Base-by-base conservation (phyloP, 371 early-diverging fungal species). In the Circinella minor region DNA sequence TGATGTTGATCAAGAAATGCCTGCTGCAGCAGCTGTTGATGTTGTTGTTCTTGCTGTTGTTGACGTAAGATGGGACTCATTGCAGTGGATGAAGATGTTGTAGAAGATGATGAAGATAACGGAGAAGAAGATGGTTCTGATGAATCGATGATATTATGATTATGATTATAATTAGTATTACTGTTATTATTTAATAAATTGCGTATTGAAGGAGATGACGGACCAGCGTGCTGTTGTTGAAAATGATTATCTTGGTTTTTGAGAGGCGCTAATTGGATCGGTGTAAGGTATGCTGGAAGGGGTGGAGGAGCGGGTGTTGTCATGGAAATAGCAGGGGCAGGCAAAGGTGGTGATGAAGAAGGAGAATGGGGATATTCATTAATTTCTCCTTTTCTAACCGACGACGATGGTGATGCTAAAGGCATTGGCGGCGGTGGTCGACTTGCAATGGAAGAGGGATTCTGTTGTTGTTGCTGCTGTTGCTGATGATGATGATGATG, bases 51-150 rank as follows among this genome's bases (percentile, higher is more conserved):
- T 8, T 60, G n/a, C 17, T 60, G 36, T 36, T 13, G 61, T 4
- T 38, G 38, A 36, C 6, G 61, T 15, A 60, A 8, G n/a, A 17
- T 18, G 48, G 46, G 27, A 18, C 34, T 63, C 64, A 46, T 34
- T 20, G 46, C 46, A 43, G 43, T 3, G 6, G 43, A 43, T 43
- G 43, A 43, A 9, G 34, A 48, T 20, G 64, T 5, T 14, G 34
- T 47, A 8, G 38, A 46, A 18, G 34, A 70, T 46, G 43, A 75
- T 68, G 75, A 61, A 68, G 43, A 70, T 48, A 51, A 59, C 34
- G 36, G 66, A 15, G 54, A 54, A 15, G 54, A 54, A 15, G 54
- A 54, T 6, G 54, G 20, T 3, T 43, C 43, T 9, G 43, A 43
- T 43, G 43, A 11, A 3, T 43, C 43, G 11, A 43, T 11, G 9